A percentile compares a stretch with the other conserved stretches of the same genome.
phyloP scores from a whole-genome alignment of 2,329 filamentous ascomycete species.

The Coniochaeta sp. region DNA sequence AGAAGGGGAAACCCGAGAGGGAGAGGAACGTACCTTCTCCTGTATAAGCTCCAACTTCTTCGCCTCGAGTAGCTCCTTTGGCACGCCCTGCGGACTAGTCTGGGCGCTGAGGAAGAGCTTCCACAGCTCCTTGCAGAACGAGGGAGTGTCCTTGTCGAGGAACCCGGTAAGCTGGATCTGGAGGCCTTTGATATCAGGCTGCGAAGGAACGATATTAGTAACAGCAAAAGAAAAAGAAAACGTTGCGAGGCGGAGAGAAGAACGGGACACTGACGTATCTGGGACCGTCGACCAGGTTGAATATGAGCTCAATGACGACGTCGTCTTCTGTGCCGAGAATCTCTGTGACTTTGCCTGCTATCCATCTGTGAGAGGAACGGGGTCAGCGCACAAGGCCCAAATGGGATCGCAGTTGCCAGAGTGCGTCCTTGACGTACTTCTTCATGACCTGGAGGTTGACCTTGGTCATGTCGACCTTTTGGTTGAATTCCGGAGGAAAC shows the following conservation, averaged over 20 bases:
- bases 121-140: slow-evolving; percentile 93
- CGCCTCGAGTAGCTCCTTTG: slow-evolving; percentile 87
- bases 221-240: too few relatives aligned
- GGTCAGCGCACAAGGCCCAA: slow-evolving; percentile 4
- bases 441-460: slow-evolving; percentile 98
- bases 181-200: slow-evolving; percentile 94
- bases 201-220: slow-evolving; percentile 9
- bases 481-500: slow-evolving; percentile 86
- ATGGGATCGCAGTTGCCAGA: background rate
- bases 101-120: slow-evolving; percentile 86
- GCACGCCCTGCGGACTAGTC: slow-evolving; percentile 79
- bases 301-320: slow-evolving; percentile 82
- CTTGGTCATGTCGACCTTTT: slow-evolving; percentile 95
- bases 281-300: slow-evolving; percentile 62
- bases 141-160: slow-evolving; percentile 80
- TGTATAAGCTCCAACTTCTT: slow-evolving; percentile 94
- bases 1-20: background rate
- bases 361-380: slow-evolving; percentile 62
- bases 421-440: slow-evolving; percentile 55
- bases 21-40: slow-evolving; percentile 63
- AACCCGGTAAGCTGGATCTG: slow-evolving; percentile 95
- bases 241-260: background rate
- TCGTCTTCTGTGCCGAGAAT: slow-evolving; percentile 93
- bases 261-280: slow-evolving; percentile 56
- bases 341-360: slow-evolving; percentile 76